phyloP scores from a whole-genome alignment of 345 rosid species.

The Litchi chinensis region DNA sequence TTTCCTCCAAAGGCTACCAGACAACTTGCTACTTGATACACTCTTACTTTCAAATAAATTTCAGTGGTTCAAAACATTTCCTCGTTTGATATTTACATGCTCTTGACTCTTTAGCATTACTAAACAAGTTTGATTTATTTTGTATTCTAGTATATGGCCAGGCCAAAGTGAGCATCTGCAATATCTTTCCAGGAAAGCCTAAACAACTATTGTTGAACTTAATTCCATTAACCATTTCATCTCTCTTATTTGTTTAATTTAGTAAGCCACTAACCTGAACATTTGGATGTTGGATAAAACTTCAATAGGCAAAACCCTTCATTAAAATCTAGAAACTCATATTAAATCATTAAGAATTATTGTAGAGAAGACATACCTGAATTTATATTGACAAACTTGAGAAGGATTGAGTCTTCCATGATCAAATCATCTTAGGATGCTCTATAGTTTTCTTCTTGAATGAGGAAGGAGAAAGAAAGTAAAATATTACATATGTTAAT shows the following conservation, averaged over 20 bases:
- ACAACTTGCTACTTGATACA: neutral
- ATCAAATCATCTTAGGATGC: no score
- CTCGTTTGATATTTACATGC: neutral
- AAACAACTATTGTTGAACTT: no score
- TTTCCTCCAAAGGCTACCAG: neutral
- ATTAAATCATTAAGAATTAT: no score
- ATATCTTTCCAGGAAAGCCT: neutral
- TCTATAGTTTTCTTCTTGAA: no score
- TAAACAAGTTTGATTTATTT: neutral
- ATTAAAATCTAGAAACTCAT: no score
- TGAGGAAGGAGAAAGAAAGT: no score
- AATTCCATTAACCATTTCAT: neutral
- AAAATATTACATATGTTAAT: no score
- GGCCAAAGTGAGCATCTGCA: neutral
- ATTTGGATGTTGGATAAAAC: slow-evolving; percentile 34
- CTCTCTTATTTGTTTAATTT: slow-evolving; percentile 1
- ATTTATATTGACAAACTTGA: no score
- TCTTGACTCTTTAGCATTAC: neutral
- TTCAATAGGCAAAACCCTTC: slow-evolving; percentile 35
- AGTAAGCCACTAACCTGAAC: slow-evolving; percentile 69
- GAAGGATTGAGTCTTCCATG: no score
- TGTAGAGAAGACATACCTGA: no score
- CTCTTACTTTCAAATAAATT: neutral
- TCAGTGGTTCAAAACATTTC: neutral
- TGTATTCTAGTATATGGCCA: neutral